Evolutionary conservation across 2,329 filamentous ascomycete genomes (phyloP).

Genomic region (Colletotrichum melonis): DNA sequence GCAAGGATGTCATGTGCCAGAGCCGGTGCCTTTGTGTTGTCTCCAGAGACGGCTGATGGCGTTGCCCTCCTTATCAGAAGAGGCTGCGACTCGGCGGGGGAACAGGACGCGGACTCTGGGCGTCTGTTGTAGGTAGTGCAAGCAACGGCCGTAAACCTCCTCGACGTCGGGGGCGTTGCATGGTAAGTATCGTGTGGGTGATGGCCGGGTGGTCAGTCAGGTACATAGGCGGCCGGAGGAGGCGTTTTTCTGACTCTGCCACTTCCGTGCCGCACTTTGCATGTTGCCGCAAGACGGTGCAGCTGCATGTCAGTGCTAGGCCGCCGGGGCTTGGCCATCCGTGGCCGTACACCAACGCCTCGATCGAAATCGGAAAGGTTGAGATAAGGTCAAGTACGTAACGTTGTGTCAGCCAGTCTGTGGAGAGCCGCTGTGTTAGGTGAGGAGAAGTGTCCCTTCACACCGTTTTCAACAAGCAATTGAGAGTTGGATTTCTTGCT

Average conservation of each 20-base stretch:
- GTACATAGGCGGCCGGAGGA: not conserved
- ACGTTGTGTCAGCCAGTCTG: not conserved
- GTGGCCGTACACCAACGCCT: not conserved
- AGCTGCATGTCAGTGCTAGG: conserved; percentile 5
- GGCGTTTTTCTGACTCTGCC: not conserved
- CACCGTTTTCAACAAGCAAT: not conserved
- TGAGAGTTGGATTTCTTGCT: not conserved
- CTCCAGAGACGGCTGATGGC: not conserved
- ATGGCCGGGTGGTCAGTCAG: not conserved
- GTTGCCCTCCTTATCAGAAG: not conserved
- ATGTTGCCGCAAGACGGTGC: not conserved
- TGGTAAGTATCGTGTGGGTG: not conserved
- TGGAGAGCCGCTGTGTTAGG: not conserved
- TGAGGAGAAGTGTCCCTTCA: not conserved
- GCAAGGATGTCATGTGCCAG: not conserved
- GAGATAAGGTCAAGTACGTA: conserved; percentile 3
- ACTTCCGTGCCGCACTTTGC: conserved; percentile 19
- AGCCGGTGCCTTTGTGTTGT: not conserved
- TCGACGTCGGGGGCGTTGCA: not conserved
- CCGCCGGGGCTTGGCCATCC: conserved; percentile 1
- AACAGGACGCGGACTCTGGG: not conserved
- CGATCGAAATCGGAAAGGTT: not conserved
- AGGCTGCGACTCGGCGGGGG: not conserved
- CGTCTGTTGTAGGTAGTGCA: not conserved
- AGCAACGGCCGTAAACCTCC: conserved; percentile 13